Evolutionary conservation across 2,329 filamentous ascomycete species (phyloP).

Genomic region (Amylocarpus encephaloides): DNA sequence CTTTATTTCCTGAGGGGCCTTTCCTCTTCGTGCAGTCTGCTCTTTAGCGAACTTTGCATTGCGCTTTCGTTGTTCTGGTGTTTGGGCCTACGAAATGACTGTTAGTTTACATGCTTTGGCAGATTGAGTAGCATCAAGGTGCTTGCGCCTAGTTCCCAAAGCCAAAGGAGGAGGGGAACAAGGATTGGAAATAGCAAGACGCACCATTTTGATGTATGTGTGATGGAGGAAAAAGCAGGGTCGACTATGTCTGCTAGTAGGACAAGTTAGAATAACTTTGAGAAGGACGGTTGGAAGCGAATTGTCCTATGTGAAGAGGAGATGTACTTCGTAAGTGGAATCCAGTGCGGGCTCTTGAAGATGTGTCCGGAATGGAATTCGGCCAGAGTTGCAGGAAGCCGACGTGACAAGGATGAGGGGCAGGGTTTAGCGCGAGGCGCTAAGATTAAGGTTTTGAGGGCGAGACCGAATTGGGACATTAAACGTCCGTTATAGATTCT

Average conservation of each 20-base stretch:
- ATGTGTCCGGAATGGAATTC: slow-evolving; percentile 1
- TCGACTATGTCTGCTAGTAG: too few species aligned
- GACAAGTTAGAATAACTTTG: too few species aligned
- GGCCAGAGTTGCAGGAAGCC: slow-evolving; percentile 4
- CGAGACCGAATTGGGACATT: neutral
- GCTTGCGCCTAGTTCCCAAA: neutral
- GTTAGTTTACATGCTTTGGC: slow-evolving; percentile 4
- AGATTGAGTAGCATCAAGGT: neutral
- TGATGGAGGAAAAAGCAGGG: neutral
- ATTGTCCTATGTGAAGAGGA: neutral
- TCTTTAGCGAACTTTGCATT: slow-evolving; percentile 73
- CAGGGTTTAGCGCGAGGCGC: neutral
- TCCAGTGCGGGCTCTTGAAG: neutral
- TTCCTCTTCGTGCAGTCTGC: slow-evolving; percentile 69
- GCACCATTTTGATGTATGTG: neutral
- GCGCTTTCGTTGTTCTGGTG: slow-evolving; percentile 72
- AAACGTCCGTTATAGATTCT: neutral
- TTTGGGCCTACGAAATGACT: slow-evolving; percentile 58
- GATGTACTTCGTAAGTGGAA: neutral
- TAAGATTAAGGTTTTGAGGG: slow-evolving; percentile 5
- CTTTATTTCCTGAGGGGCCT: slow-evolving; percentile 59
- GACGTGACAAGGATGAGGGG: neutral
- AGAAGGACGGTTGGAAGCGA: too few species aligned
- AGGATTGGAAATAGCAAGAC: neutral
- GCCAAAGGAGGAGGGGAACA: neutral